A percentile compares a stretch with the other conserved stretches of the same genome.
Conservation (phyloP, 2,329 filamentous ascomycete genomes). For the Colletotrichum sp. region DNA sequence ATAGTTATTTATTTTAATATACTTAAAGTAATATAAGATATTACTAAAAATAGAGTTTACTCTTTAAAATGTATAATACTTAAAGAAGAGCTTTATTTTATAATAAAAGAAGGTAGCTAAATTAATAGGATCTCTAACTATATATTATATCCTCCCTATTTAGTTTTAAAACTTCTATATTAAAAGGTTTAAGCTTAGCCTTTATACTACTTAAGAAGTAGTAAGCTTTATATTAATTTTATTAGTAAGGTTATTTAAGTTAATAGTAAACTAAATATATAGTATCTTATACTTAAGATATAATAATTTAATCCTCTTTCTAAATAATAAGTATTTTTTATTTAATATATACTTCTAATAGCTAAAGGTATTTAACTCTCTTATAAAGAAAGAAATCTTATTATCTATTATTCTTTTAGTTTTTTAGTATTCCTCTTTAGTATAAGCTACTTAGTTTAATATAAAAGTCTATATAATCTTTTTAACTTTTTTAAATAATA, state of each 20-base stretch:
- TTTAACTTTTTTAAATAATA: not conserved
- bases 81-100: too few relatives aligned
- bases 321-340: not conserved
- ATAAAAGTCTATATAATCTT: not conserved
- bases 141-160: too few relatives aligned
- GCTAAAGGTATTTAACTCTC: not conserved
- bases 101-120: too few relatives aligned
- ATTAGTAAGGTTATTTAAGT: not conserved
- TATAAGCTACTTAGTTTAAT: fast-evolving
- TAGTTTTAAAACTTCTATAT: too few relatives aligned
- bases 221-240: not conserved
- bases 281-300: not conserved
- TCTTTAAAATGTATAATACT: too few relatives aligned
- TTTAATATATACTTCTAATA: not conserved
- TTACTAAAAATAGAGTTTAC: too few relatives aligned
- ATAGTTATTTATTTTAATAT: too few relatives aligned
- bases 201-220: too few relatives aligned
- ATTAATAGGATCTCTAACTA: too few relatives aligned
- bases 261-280: not conserved
- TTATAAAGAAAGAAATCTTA: not conserved
- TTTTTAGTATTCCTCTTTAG: not conserved
- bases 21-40: too few relatives aligned
- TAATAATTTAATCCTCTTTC: not conserved
- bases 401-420: not conserved
- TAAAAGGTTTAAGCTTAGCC: too few relatives aligned